phyloP scores from a whole-genome alignment of 352 stramenopile species.

The Phytopythium cucurbitacearum region DNA sequence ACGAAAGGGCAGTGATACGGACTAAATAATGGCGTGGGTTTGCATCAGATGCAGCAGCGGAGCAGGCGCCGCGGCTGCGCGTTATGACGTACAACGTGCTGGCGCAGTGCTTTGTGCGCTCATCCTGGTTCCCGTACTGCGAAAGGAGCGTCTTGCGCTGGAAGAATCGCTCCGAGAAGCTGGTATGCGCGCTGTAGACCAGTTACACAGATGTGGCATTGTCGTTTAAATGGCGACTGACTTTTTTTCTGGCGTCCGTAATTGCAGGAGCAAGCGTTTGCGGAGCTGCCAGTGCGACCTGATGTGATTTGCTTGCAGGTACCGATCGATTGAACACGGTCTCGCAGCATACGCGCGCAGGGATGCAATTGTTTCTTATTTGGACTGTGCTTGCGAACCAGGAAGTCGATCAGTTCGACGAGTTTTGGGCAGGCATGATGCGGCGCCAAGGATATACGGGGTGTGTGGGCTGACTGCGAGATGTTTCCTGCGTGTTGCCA shows the following conservation, averaged over 20 bases:
- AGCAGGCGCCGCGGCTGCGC: slow-evolving; percentile 24
- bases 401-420: slow-evolving; percentile 76
- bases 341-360: not conserved
- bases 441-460: slow-evolving; percentile 53
- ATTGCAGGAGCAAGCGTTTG: slow-evolving; percentile 49
- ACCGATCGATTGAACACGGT: not conserved
- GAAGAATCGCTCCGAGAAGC: slow-evolving; percentile 64
- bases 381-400: slow-evolving; percentile 7
- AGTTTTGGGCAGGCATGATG: slow-evolving; percentile 69
- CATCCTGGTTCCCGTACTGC: slow-evolving; percentile 81
- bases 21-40: not conserved
- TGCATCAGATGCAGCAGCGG: slow-evolving; percentile 11
- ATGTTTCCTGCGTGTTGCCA: not conserved
- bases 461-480: slow-evolving; percentile 16
- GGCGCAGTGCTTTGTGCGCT: slow-evolving; percentile 77
- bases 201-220: too few species aligned
- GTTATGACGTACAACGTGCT: slow-evolving; percentile 90
- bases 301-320: slow-evolving; percentile 82
- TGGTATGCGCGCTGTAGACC: slow-evolving; percentile 27
- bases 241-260: not conserved
- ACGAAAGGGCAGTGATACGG: not conserved
- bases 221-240: too few species aligned
- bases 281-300: slow-evolving; percentile 48
- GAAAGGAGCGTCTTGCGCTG: slow-evolving; percentile 47
- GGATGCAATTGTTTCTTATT: not conserved